phyloP scores from a whole-genome alignment of 441 rosid species.

The Manihot esculenta region DNA sequence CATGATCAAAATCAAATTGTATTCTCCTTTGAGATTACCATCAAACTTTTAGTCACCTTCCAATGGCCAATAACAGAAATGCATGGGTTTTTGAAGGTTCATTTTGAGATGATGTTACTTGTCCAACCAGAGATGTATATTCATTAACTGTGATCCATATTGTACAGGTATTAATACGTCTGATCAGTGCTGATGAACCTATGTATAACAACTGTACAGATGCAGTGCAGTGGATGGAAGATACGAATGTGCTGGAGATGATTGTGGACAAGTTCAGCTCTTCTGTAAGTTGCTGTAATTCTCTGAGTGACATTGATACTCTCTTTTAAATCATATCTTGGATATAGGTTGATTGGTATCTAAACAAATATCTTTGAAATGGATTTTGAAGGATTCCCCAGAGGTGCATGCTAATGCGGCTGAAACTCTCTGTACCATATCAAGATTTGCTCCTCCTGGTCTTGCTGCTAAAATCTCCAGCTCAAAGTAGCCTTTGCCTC shows the following conservation, averaged over 20 bases:
- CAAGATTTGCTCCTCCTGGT: constrained; percentile 81
- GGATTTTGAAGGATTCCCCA: constrained; percentile 63
- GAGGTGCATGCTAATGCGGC: constrained; percentile 96
- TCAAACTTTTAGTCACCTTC: background rate
- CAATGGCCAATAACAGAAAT: background rate
- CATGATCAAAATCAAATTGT: background rate
- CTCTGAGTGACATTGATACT: constrained; percentile 4
- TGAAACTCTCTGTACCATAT: constrained; percentile 83
- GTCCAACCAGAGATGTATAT: background rate
- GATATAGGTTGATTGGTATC: background rate
- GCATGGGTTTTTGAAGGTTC: background rate
- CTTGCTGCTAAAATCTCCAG: constrained; percentile 80
- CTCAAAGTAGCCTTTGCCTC: constrained; percentile 53
- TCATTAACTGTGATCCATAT: background rate
- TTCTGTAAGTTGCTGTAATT: constrained; percentile 57
- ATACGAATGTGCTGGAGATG: constrained; percentile 84
- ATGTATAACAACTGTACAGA: constrained; percentile 65
- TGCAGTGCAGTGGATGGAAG: constrained; percentile 88
- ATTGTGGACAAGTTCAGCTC: constrained; percentile 91
- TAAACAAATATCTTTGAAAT: background rate
- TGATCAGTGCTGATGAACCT: constrained; percentile 90
- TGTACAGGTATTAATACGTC: constrained; percentile 76
- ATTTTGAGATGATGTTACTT: background rate
- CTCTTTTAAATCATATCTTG: background rate
- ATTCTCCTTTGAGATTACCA: background rate